Evolutionary conservation across 192 early-diverging fungal species (phyloP).

Genomic region (Backusella parvicylindrica): DNA sequence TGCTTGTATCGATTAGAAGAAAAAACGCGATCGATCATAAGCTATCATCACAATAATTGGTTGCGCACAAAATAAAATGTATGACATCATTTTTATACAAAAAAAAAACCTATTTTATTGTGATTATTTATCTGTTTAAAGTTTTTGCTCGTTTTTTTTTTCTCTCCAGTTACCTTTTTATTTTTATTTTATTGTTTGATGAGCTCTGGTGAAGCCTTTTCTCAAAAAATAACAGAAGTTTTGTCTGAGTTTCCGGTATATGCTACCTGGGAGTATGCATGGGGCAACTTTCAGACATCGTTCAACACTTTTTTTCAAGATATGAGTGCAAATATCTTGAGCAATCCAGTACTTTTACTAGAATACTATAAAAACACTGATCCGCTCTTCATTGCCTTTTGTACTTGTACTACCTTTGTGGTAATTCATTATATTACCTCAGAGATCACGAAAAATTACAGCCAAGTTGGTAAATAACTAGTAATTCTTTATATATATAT

Average conservation of each 20-base stretch:
- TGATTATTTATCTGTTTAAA: not conserved
- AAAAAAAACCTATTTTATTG: not conserved
- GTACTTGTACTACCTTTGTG: conserved; percentile 13
- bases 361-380: conserved; percentile 23
- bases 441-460: conserved; percentile 42
- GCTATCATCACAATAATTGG: not conserved
- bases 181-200: not conserved
- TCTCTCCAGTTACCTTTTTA: not conserved
- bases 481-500: conserved; percentile 3
- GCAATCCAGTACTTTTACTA: not conserved
- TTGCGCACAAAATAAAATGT: not conserved
- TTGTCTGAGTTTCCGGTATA: not conserved
- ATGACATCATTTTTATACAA: not conserved
- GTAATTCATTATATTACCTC: conserved; percentile 37
- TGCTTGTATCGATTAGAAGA: not conserved
- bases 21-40: not conserved
- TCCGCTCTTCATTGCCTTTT: conserved; percentile 36
- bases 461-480: conserved; percentile 37
- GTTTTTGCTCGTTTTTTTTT: no score
- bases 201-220: not conserved
- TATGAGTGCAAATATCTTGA: not conserved
- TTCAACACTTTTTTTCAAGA: not conserved
- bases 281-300: not conserved
- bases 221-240: not conserved
- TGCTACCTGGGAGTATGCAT: not conserved